Conservation (phyloP, 2,329 filamentous ascomycete species). For the Ophiocordyceps camponoti-floridani region DNA sequence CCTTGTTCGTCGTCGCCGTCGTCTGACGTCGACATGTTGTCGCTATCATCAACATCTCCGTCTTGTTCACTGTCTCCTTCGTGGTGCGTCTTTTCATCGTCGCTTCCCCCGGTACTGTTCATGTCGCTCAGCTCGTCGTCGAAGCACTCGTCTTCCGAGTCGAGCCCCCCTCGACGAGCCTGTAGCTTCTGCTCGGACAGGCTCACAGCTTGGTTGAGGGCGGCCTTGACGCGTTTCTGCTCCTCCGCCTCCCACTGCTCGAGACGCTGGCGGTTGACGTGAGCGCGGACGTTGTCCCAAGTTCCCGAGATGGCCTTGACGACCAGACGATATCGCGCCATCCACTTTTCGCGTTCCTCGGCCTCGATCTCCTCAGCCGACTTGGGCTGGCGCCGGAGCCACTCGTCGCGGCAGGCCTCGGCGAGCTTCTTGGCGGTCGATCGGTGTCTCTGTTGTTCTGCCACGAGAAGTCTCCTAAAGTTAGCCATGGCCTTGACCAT, state of each 20-base stretch:
- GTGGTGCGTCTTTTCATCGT: constrained; percentile 14
- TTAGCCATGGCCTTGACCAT: constrained; percentile 62
- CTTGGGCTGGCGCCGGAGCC: constrained; percentile 56
- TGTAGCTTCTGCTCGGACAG: constrained; percentile 52
- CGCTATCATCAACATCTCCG: constrained; percentile 17
- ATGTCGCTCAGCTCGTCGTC: constrained; percentile 31
- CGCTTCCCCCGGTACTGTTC: constrained; percentile 18
- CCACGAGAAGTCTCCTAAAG: constrained; percentile 62
- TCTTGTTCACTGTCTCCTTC: constrained; percentile 22
- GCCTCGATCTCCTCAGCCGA: constrained; percentile 64
- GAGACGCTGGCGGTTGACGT: constrained; percentile 42
- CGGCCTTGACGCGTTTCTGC: constrained; percentile 45
- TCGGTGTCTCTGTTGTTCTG: constrained; percentile 63
- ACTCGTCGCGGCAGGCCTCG: constrained; percentile 59
- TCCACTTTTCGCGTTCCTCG: constrained; percentile 53
- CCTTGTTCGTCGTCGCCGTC: constrained; percentile 39
- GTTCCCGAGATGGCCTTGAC: constrained; percentile 36
- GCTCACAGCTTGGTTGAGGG: constrained; percentile 55
- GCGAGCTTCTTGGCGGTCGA: constrained; percentile 64
- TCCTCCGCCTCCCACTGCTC: constrained; percentile 48
- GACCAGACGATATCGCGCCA: constrained; percentile 54
- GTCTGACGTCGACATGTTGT: constrained; percentile 42
- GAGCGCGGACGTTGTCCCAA: constrained; percentile 45
- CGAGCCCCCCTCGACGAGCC: constrained; percentile 34
- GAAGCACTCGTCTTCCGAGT: constrained; percentile 33